These are phyloP conservation scores for Salix dunnii DNA, from an alignment of 345 rosid species.

Conservation along the genomic window DNA sequence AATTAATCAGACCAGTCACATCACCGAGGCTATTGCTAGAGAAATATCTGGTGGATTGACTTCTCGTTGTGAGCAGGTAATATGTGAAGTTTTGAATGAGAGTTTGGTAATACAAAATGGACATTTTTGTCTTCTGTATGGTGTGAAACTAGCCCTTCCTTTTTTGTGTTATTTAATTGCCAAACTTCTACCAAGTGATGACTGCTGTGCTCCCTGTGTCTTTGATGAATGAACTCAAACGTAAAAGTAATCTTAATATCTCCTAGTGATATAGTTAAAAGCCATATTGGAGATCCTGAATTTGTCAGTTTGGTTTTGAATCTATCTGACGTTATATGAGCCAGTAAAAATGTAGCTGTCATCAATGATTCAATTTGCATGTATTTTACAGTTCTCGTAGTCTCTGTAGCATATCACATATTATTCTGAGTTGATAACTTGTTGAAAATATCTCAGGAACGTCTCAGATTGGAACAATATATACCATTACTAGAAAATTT, in stretches of 20 bases:
- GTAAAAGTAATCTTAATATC: not conserved
- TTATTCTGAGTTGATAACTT: constrained; percentile 15
- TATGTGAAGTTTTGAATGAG: not conserved
- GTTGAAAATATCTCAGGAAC: constrained; percentile 46
- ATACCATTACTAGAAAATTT: constrained; percentile 61
- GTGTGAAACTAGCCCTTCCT: not conserved
- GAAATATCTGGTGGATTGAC: constrained; percentile 68
- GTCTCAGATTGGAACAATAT: constrained; percentile 58
- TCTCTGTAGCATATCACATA: not conserved
- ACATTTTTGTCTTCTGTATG: not conserved
- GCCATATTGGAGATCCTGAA: not conserved
- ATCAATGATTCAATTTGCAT: not conserved
- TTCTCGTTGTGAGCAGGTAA: constrained; percentile 54
- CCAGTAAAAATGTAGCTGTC: not conserved
- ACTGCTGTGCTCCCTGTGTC: not conserved
- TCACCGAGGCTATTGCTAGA: constrained; percentile 61
- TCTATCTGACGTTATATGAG: too few relatives aligned
- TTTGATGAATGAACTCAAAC: not conserved
- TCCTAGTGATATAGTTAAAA: not conserved
- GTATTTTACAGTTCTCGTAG: not conserved
- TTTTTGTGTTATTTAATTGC: not conserved
- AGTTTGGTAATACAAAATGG: not conserved
- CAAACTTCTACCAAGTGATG: not conserved
- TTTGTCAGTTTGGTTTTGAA: not conserved
- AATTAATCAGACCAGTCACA: constrained; percentile 52